Evolutionary conservation across 2,329 filamentous ascomycete species (phyloP).

Genomic region (Neopestalotiopsis rosae): DNA sequence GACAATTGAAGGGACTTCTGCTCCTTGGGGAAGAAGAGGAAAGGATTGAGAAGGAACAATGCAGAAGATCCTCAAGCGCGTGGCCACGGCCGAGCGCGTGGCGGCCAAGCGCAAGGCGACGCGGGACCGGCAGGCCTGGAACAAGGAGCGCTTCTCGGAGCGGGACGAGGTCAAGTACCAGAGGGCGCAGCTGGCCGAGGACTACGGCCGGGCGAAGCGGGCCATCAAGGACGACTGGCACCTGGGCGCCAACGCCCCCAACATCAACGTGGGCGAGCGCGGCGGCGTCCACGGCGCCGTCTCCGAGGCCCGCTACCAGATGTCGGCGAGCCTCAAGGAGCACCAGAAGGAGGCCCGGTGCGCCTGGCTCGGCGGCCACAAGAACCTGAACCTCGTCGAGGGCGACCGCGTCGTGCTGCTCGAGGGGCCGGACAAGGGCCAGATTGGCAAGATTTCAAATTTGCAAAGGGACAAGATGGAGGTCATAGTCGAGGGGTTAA

Average conservation of each 20-base stretch:
- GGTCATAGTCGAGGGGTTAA: slow-evolving; percentile 65
- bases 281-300: slow-evolving; percentile 66
- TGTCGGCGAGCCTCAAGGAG: slow-evolving; percentile 36
- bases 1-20: background rate
- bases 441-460: slow-evolving; percentile 74
- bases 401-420: slow-evolving; percentile 85
- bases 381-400: slow-evolving; percentile 64
- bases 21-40: background rate
- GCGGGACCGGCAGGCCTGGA: slow-evolving; percentile 29
- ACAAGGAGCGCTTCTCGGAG: slow-evolving; percentile 30
- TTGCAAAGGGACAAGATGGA: slow-evolving; percentile 61
- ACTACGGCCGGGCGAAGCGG: slow-evolving; percentile 54
- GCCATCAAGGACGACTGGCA: slow-evolving; percentile 78
- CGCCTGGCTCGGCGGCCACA: slow-evolving; percentile 60
- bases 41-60: slow-evolving; percentile 22
- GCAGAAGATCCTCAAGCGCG: slow-evolving; percentile 41
- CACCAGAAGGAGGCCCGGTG: slow-evolving; percentile 48
- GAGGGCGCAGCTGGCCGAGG: slow-evolving; percentile 32
- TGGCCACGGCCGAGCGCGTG: slow-evolving; percentile 43
- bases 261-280: slow-evolving; percentile 68
- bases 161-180: slow-evolving; percentile 30
- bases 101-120: slow-evolving; percentile 36
- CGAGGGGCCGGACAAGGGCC: slow-evolving; percentile 79
- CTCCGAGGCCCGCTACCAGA: slow-evolving; percentile 37
- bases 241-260: slow-evolving; percentile 78